A percentile compares a stretch with the other conserved stretches of the same genome.
phyloP scores from a whole-genome alignment of 2,329 filamentous ascomycete genomes.

The Didymella segeticola region DNA sequence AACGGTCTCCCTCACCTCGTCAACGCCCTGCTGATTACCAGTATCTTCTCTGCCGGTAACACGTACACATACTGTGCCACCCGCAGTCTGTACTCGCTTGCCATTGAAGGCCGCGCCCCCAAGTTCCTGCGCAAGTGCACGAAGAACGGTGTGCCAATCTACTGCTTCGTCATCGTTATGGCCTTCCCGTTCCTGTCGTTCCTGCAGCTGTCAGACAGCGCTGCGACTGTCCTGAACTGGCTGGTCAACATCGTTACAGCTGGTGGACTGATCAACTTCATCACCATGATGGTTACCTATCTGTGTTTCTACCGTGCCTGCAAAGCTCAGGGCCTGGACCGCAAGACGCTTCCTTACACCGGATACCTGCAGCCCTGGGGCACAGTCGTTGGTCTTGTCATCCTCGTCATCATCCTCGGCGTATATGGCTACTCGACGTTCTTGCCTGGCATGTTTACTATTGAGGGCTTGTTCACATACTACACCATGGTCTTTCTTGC shows the following conservation, averaged over 20 bases:
- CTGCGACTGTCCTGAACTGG: conserved; percentile 74
- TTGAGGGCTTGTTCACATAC: conserved; percentile 60
- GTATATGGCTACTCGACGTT: conserved; percentile 63
- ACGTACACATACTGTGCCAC: conserved; percentile 63
- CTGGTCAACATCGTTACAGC: conserved; percentile 76
- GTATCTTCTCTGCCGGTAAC: conserved; percentile 63
- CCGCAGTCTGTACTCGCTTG: conserved; percentile 60
- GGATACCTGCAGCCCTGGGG: conserved; percentile 59
- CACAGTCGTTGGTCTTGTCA: conserved; percentile 56
- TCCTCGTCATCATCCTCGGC: conserved; percentile 59
- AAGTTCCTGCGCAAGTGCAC: conserved; percentile 65
- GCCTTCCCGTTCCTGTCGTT: conserved; percentile 75
- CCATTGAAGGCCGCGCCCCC: conserved; percentile 61
- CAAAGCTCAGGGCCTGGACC: conserved; percentile 56
- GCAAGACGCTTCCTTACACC: conserved; percentile 57
- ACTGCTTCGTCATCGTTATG: conserved; percentile 72
- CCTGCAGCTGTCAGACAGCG: conserved; percentile 71
- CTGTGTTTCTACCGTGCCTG: conserved; percentile 63
- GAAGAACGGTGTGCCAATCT: conserved; percentile 72
- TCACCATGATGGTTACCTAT: conserved; percentile 65
- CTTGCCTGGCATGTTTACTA: conserved; percentile 54
- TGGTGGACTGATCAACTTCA: conserved; percentile 61
- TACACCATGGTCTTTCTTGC: conserved; percentile 62
- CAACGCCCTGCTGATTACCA: conserved; percentile 63
- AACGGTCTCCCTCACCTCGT: conserved; percentile 63